Conservation (phyloP, 78 protist genomes). For the Planoprotostelium fungivorum region DNA sequence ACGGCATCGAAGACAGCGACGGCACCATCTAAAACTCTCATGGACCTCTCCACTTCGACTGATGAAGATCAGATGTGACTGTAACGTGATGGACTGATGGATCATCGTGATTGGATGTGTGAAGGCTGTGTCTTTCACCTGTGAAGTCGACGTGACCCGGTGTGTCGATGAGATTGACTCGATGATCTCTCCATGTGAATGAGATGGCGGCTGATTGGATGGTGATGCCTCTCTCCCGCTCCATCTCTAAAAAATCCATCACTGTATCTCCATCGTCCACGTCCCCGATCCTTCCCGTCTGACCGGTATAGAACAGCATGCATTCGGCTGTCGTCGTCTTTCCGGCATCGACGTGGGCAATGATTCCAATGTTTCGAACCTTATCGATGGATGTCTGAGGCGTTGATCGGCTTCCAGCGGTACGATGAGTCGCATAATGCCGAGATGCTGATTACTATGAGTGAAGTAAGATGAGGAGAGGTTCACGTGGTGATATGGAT, state of each 20-base stretch:
- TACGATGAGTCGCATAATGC: too few relatives aligned
- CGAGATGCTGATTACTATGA: too few relatives aligned
- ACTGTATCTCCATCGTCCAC: constrained; percentile 89
- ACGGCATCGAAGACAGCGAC: constrained; percentile 88
- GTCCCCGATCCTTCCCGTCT: constrained; percentile 53
- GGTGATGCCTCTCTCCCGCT: constrained; percentile 93
- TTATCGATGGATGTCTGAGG: not conserved
- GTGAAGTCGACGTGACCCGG: constrained; percentile 98
- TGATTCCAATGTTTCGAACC: constrained; percentile 88
- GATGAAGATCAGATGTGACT: not conserved
- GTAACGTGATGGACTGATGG: too few relatives aligned
- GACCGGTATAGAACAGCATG: constrained; percentile 83
- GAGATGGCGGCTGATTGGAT: constrained; percentile 82
- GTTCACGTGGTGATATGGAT: too few relatives aligned
- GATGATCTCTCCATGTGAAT: constrained; percentile 68
- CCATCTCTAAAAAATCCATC: constrained; percentile 85
- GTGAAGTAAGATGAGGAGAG: too few relatives aligned
- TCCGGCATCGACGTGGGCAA: constrained; percentile 97
- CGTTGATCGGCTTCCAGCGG: not conserved
- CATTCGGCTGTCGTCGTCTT: constrained; percentile 93
- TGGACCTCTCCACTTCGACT: constrained; percentile 85
- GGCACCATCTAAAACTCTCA: constrained; percentile 84
- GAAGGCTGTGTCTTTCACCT: not conserved
- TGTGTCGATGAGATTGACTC: constrained; percentile 89
- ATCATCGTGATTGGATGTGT: too few relatives aligned